A percentile compares a stretch with the other conserved stretches of the same genome.
Conservation (phyloP, 2,329 filamentous ascomycete species). For the Colletotrichum horii region DNA sequence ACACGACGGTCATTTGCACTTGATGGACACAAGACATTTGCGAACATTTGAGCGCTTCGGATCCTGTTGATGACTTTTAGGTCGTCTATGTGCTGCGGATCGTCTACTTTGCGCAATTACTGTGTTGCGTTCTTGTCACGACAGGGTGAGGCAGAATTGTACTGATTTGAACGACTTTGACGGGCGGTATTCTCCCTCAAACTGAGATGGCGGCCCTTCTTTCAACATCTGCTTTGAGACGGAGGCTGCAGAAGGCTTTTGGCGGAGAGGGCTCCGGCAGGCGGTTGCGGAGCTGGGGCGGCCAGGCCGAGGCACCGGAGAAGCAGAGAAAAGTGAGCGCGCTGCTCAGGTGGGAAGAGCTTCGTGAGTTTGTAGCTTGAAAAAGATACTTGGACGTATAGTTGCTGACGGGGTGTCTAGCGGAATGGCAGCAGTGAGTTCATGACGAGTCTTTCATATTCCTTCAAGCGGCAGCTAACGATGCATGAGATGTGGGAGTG, state of each 20-base stretch:
- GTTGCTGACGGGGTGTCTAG: not conserved
- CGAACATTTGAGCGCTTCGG: not conserved
- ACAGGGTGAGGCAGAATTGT: not conserved
- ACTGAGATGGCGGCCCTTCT: not conserved
- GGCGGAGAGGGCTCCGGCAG: not conserved
- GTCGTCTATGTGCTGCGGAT: not conserved
- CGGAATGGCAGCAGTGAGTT: slow-evolving; percentile 16
- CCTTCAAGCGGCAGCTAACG: not conserved
- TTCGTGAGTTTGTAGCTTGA: not conserved
- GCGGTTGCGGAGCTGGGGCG: not conserved
- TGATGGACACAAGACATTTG: not conserved
- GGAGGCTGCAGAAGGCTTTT: not conserved
- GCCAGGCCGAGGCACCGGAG: not conserved
- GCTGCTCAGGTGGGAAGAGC: not conserved
- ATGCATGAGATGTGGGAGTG: not conserved
- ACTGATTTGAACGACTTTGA: not conserved
- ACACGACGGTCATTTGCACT: not conserved
- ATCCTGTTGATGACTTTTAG: not conserved
- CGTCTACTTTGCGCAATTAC: not conserved
- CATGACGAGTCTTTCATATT: not conserved
- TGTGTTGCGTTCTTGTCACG: not conserved
- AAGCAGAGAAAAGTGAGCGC: not conserved
- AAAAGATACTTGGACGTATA: not conserved
- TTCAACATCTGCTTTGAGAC: not conserved
- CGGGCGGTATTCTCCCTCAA: not conserved